These are phyloP conservation scores for Nematodospora valgi DNA, from an alignment of 805 yeast species.

Conservation along the genomic window DNA sequence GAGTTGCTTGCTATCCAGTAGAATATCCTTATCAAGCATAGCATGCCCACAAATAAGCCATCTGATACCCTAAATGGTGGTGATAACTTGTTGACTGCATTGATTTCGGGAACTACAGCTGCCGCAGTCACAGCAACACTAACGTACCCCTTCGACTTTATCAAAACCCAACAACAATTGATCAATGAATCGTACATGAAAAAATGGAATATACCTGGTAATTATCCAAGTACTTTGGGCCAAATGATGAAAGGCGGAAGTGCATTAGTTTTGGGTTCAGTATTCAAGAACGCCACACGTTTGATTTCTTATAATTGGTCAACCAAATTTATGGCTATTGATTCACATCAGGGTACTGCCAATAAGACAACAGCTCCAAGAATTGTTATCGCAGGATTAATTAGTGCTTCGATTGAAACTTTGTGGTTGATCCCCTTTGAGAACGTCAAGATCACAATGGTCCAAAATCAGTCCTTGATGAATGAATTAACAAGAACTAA, in stretches of 20 bases:
- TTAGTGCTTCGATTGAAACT: conserved; percentile 83
- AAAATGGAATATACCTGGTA: conserved; percentile 33
- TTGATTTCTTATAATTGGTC: conserved; percentile 73
- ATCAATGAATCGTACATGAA: conserved; percentile 33
- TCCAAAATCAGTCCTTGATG: conserved; percentile 53
- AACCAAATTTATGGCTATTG: conserved; percentile 61
- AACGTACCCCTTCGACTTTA: conserved; percentile 69
- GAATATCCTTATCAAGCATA: not conserved
- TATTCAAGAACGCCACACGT: conserved; percentile 69
- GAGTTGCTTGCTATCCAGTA: not conserved
- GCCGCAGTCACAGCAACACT: conserved; percentile 60
- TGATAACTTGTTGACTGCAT: conserved; percentile 50
- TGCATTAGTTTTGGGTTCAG: conserved; percentile 71
- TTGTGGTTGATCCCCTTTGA: conserved; percentile 88
- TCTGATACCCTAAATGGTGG: conserved; percentile 8
- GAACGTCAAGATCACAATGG: conserved; percentile 74
- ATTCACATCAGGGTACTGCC: conserved; percentile 30
- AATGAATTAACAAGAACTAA: conserved; percentile 23
- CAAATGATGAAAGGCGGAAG: conserved; percentile 59
- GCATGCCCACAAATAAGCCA: conserved; percentile 3
- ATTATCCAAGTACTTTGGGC: conserved; percentile 27
- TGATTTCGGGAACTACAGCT: conserved; percentile 59
- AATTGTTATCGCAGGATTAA: conserved; percentile 76
- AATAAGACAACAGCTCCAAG: conserved; percentile 75
- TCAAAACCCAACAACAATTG: conserved; percentile 63